A percentile compares a stretch with the other conserved stretches of the same genome.
These are phyloP conservation scores for Phaeoacremonium minimum DNA, from an alignment of 2,329 filamentous ascomycete species.

Conservation along the genomic window DNA sequence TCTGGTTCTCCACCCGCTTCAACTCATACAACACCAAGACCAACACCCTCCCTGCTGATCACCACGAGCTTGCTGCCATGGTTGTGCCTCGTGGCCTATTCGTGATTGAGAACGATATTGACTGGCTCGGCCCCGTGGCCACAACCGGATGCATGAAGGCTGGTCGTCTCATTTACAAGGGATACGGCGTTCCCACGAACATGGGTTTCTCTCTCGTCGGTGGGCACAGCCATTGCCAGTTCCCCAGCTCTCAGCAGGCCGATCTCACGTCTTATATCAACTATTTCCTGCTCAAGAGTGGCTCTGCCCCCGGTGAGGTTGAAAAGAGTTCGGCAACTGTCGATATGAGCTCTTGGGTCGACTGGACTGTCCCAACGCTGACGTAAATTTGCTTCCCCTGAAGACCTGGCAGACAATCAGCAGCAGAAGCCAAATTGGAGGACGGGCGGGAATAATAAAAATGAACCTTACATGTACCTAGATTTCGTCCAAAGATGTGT, in stretches of 20 bases:
- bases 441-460: no score
- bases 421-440: no score
- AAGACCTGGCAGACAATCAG: no score
- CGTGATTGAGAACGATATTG: conserved; percentile 53
- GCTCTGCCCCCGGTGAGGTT: conserved; percentile 24
- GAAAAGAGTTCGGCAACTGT: conserved; percentile 34
- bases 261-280: conserved; percentile 51
- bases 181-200: conserved; percentile 44
- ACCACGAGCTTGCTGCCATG: conserved; percentile 53
- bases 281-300: conserved; percentile 42
- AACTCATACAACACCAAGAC: conserved; percentile 44
- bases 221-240: conserved; percentile 50
- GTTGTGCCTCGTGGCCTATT: conserved; percentile 51
- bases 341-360: conserved; percentile 31
- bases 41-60: conserved; percentile 46
- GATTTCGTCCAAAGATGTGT: no score
- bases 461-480: no score
- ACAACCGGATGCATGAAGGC: conserved; percentile 56
- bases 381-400: no score
- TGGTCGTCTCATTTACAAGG: conserved; percentile 48
- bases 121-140: conserved; percentile 54
- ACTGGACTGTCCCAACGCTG: conserved; percentile 33
- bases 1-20: conserved; percentile 57
- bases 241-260: conserved; percentile 45
- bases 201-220: conserved; percentile 55